Base-by-base conservation (phyloP, 1,139 yeast species). In the Debaryomyces sp. region DNA sequence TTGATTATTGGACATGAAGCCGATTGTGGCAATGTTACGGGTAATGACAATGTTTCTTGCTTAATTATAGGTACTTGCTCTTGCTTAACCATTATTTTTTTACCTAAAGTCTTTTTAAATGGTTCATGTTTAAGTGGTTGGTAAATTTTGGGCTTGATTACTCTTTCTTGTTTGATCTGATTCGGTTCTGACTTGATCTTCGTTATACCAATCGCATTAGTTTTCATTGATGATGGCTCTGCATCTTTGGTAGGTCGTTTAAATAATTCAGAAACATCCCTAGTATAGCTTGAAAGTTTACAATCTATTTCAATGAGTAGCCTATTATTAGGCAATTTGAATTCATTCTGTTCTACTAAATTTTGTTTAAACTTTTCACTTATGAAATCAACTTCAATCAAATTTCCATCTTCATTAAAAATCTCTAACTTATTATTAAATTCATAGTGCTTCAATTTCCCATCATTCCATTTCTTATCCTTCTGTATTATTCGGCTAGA, bases 401-500 rank as follows among this genome's bases (percentile, higher is more conserved):
- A 50, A 35, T 64, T 48, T 15, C 70, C 74, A 23, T 66, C 71
- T 12, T 69, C 73, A 50, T 72, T 74, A 45, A 63, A 64, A 15
- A 82, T 62, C 54, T 79, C 79, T 4, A 79, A 60, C 52, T 78
- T 75, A 44, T 71, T 67, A 57, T 82, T 82, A 61, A 77, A 68
- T 52, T 71, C 75, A 59, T 76, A 81, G 60, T 67, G 78, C 48
- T 67, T 70, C 43, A 82, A 61, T 21, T 52, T 59, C 2, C 88
- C 88, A 54, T 83, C 87, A 44, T 66, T 62, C 86, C 87, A 83
- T 48, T 64, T 67, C 60, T 82, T 82, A 35, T 73, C 73, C 58
- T 74, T 78, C 58, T 83, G 85, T 1, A 60, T 59, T 32, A 82
- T 56, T 36, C 85, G 63, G 24, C 66, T 60, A 5, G 85, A 75